Conservation (phyloP, 306 rosid genomes). For the Parietaria judaica region DNA sequence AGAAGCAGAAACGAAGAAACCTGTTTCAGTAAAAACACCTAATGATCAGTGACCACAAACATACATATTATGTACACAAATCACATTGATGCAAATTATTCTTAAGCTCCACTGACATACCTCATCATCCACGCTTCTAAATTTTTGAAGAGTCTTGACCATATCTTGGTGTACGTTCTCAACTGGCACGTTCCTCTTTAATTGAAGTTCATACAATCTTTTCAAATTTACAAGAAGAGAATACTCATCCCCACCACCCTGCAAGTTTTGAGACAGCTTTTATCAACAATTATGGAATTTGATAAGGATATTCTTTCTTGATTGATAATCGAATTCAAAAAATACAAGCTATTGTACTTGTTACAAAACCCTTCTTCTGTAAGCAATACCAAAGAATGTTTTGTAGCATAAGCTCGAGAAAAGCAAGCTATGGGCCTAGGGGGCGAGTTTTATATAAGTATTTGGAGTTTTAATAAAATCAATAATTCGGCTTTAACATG, state of each 20-base stretch:
- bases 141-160: constrained; percentile 47
- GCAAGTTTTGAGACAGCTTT: constrained; percentile 30
- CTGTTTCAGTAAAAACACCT: constrained; percentile 39
- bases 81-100: constrained; percentile 8
- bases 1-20: constrained; percentile 76
- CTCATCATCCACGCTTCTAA: constrained; percentile 72
- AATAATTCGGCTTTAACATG: too few relatives aligned
- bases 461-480: too few relatives aligned
- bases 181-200: constrained; percentile 56
- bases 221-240: constrained; percentile 90
- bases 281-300: neutral
- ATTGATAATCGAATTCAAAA: too few relatives aligned
- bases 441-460: too few relatives aligned
- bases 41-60: constrained; percentile 18
- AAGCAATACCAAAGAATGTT: too few relatives aligned
- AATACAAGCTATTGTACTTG: too few relatives aligned
- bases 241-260: constrained; percentile 97
- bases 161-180: constrained; percentile 56
- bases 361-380: too few relatives aligned
- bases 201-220: constrained; percentile 84
- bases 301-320: too few relatives aligned
- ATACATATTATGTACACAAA: neutral
- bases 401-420: too few relatives aligned
- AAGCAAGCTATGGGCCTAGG: too few relatives aligned
- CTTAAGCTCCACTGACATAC: constrained; percentile 33